Percentiles rank a stretch among this genome's conserved stretches.
Evolutionary conservation across 805 yeast species (phyloP).

Genomic region (Metahyphopichia silvanorum): DNA sequence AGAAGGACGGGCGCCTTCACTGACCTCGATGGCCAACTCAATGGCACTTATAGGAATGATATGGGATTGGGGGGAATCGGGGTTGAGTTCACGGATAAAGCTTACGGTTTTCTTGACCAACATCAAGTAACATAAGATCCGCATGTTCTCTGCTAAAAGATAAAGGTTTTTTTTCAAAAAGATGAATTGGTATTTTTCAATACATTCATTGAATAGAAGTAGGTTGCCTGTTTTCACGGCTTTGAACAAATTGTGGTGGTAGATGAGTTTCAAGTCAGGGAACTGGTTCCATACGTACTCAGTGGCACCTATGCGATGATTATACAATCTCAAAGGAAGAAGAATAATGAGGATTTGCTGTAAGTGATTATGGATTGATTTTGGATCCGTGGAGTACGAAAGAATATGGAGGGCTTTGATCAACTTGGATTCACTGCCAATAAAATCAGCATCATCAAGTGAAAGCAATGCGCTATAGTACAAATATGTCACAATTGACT

Average conservation of each 20-base stretch:
- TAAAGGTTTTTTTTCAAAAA: slow-evolving; percentile 60
- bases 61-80: slow-evolving; percentile 27
- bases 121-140: slow-evolving; percentile 48
- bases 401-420: slow-evolving; percentile 44
- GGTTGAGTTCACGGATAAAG: slow-evolving; percentile 17
- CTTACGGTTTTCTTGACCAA: slow-evolving; percentile 42
- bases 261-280: slow-evolving; percentile 41
- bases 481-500: slow-evolving; percentile 56
- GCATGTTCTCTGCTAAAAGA: slow-evolving; percentile 51
- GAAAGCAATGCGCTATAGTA: slow-evolving; percentile 69
- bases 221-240: slow-evolving; percentile 58
- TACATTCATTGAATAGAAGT: slow-evolving; percentile 41
- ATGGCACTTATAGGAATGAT: slow-evolving; percentile 41
- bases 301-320: slow-evolving; percentile 47
- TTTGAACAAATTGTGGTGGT: slow-evolving; percentile 42
- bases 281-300: slow-evolving; percentile 32
- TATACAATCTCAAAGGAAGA: slow-evolving; percentile 60
- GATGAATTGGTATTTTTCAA: slow-evolving; percentile 44
- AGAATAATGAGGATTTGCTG: slow-evolving; percentile 55
- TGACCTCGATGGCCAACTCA: slow-evolving; percentile 40
- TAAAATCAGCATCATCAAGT: slow-evolving; percentile 62
- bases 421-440: slow-evolving; percentile 48
- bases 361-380: slow-evolving; percentile 21
- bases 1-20: slow-evolving; percentile 2
- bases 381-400: slow-evolving; percentile 21